These are phyloP conservation scores for Sanghuangporus baumii DNA, from an alignment of 1,284 basidiomycete species.

Conservation along the genomic window DNA sequence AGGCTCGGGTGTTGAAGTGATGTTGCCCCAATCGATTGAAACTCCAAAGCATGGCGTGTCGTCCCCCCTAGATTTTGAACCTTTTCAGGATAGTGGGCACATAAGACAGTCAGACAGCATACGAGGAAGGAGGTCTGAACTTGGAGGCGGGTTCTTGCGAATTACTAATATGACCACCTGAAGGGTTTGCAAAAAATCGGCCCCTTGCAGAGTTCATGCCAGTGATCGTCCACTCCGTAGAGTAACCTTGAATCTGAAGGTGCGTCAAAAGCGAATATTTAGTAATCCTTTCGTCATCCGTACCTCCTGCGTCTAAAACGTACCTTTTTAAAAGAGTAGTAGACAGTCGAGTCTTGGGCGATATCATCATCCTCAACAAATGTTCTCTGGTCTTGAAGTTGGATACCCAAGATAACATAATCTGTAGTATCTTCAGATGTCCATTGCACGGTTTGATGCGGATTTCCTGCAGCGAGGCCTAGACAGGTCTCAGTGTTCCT, in stretches of 20 bases:
- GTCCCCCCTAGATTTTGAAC: not conserved
- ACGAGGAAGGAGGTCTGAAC: not conserved
- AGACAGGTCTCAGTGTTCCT: not conserved
- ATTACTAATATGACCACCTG: not conserved
- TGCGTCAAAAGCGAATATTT: not conserved
- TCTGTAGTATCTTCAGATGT: conserved; percentile 21
- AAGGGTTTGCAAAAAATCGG: not conserved
- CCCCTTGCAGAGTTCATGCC: not conserved
- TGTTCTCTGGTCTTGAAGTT: conserved; percentile 21
- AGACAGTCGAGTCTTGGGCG: conserved; percentile 31
- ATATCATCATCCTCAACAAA: conserved; percentile 27
- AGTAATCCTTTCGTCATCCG: no score
- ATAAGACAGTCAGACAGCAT: not conserved
- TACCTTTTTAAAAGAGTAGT: conserved; percentile 28
- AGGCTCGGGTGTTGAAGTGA: conserved; percentile 22
- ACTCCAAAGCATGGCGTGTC: conserved; percentile 32
- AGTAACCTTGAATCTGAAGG: not conserved
- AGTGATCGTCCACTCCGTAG: conserved; percentile 4
- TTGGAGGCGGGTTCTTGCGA: not conserved
- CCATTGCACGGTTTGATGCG: conserved; percentile 27
- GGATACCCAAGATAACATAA: conserved; percentile 27
- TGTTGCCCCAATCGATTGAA: conserved; percentile 26
- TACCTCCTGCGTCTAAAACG: no score
- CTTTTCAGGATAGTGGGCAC: not conserved
- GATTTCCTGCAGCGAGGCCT: conserved; percentile 33